These are phyloP conservation scores for Leishmania arabica DNA, from an alignment of 208 protist genomes.

Conservation along the genomic window DNA sequence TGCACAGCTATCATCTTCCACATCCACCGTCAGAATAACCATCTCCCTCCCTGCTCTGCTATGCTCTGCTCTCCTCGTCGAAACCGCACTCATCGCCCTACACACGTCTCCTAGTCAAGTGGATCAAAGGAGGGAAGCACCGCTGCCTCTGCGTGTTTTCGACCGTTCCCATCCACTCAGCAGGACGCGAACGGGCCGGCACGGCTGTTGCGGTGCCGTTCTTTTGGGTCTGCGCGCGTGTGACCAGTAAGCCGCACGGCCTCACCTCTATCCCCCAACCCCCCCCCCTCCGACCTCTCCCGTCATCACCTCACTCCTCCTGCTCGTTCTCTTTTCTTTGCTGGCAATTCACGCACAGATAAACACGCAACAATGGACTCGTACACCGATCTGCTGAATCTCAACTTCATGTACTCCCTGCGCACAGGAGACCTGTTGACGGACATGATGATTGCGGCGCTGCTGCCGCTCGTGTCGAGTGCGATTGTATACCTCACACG, in stretches of 20 bases:
- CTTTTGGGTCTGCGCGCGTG: neutral
- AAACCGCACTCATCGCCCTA: neutral
- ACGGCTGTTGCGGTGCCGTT: neutral
- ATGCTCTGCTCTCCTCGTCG: neutral
- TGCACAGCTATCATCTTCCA: neutral
- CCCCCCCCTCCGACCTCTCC: too few species aligned
- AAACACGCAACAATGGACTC: conserved; percentile 59
- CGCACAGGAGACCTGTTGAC: conserved; percentile 81
- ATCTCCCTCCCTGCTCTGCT: neutral
- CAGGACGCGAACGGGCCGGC: neutral
- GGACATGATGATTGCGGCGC: conserved; percentile 81
- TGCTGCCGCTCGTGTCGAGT: conserved; percentile 73
- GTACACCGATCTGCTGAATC: conserved; percentile 78
- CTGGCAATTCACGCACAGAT: neutral
- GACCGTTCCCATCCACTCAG: neutral
- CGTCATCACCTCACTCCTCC: neutral
- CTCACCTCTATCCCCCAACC: neutral
- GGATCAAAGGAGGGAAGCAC: neutral
- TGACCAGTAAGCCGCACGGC: neutral
- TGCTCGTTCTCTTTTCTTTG: conserved; percentile 9
- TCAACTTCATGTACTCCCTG: conserved; percentile 89
- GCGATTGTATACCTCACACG: conserved; percentile 50
- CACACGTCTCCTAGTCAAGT: neutral
- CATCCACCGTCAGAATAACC: neutral
- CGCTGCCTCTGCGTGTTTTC: neutral